Conservation (phyloP, 306 rosid species). For the Vigna hirtella region DNA sequence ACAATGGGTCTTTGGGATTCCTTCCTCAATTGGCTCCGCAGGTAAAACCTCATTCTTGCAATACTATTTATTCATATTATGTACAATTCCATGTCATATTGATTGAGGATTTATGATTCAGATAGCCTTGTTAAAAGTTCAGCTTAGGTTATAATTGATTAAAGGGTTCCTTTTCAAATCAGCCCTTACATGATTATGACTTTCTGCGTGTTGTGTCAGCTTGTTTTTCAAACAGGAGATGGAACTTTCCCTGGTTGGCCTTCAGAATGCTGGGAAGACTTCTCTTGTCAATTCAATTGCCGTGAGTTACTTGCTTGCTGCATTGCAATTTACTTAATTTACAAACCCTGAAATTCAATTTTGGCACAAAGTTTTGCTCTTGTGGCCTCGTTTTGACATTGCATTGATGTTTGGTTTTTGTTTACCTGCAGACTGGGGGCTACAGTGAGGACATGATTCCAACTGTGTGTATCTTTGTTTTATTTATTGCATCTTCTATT, state of each 20-base stretch:
- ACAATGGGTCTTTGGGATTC: slow-evolving; percentile 90
- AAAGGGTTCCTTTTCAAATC: background rate
- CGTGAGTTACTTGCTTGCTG: slow-evolving; percentile 59
- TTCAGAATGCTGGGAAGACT: slow-evolving; percentile 96
- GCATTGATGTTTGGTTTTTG: slow-evolving; percentile 33
- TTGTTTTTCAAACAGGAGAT: slow-evolving; percentile 94
- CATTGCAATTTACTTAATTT: slow-evolving; percentile 10
- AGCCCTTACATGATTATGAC: slow-evolving; percentile 23
- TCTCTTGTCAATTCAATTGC: slow-evolving; percentile 90
- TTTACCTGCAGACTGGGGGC: slow-evolving; percentile 80
- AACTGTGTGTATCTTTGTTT: slow-evolving; percentile 67
- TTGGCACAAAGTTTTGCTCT: background rate
- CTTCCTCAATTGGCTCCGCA: slow-evolving; percentile 92
- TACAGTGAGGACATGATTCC: slow-evolving; percentile 99
- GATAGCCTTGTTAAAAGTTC: background rate
- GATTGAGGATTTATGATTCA: slow-evolving; percentile 7
- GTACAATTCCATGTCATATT: slow-evolving; percentile 3
- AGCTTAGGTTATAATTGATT: slow-evolving; percentile 14
- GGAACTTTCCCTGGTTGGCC: slow-evolving; percentile 97
- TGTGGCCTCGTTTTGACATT: slow-evolving; percentile 40
- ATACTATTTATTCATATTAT: background rate
- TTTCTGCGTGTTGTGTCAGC: slow-evolving; percentile 53
- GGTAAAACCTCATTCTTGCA: slow-evolving; percentile 48
- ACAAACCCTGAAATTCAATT: slow-evolving; percentile 21
- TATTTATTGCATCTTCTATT: slow-evolving; percentile 9